A percentile compares a stretch with the other conserved stretches of the same genome.
Evolutionary conservation across 2,329 filamentous ascomycete species (phyloP).

Genomic region (Colletotrichum sidae): DNA sequence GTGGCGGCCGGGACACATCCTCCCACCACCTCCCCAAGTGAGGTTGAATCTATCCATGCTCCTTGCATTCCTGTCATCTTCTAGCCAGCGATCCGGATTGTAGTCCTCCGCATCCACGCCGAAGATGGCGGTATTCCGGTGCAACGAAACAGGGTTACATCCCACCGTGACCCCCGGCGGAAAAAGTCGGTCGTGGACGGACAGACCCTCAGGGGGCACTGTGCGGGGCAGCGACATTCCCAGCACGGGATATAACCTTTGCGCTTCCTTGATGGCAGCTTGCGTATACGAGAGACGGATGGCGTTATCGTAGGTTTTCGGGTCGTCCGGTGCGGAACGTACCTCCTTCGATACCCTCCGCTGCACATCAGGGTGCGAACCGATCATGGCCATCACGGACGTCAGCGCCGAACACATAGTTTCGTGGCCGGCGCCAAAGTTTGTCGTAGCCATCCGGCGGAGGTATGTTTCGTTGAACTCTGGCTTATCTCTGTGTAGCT

Average conservation of each 20-base stretch:
- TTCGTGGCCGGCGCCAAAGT: slow-evolving; percentile 67
- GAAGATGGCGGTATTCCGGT: slow-evolving; percentile 62
- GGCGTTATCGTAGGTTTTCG: slow-evolving; percentile 42
- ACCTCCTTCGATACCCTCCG: slow-evolving; percentile 46
- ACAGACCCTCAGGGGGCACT: slow-evolving; percentile 52
- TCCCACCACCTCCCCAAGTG: slow-evolving; percentile 63
- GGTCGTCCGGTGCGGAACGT: slow-evolving; percentile 16
- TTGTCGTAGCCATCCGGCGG: slow-evolving; percentile 64
- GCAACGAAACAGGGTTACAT: slow-evolving; percentile 62
- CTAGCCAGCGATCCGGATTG: slow-evolving; percentile 61
- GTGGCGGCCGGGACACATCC: slow-evolving; percentile 62
- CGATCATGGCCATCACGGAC: slow-evolving; percentile 60
- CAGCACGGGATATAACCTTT: slow-evolving; percentile 63
- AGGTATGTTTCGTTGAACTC: slow-evolving; percentile 61
- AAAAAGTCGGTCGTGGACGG: slow-evolving; percentile 53
- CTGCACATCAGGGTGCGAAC: slow-evolving; percentile 50
- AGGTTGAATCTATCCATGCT: slow-evolving; percentile 62
- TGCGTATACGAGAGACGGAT: slow-evolving; percentile 49
- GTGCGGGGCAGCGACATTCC: slow-evolving; percentile 62
- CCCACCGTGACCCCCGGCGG: slow-evolving; percentile 61
- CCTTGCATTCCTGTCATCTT: slow-evolving; percentile 42
- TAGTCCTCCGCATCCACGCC: slow-evolving; percentile 58
- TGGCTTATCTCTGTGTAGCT: slow-evolving; percentile 56
- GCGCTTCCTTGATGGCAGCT: slow-evolving; percentile 63
- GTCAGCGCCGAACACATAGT: slow-evolving; percentile 65